Base-by-base conservation (phyloP, 2,329 filamentous ascomycete species). In the Phoma sp. region DNA sequence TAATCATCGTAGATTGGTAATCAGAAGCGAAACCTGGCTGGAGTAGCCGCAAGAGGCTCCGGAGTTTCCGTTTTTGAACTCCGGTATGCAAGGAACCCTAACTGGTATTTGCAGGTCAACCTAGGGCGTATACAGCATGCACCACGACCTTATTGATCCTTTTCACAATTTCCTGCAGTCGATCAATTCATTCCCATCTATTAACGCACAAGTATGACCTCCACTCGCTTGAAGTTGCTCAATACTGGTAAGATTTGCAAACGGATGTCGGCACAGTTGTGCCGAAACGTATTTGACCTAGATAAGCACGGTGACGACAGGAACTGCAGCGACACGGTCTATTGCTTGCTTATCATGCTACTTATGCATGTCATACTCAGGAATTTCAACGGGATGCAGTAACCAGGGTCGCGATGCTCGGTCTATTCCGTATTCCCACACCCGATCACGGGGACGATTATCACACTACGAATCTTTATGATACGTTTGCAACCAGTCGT, bases 1-100 rank as follows among this genome's bases (percentile, higher is more conserved):
- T 42, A 27, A 49, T 41, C 29, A 10, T 49, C n/a, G 29, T n/a
- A 41, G 46, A 41, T 41, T 42, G 46, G 37, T 41, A 42, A 40
- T 40, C 37, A 27, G 22, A 4, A 35, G 37, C 38, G 45, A 30
- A 29, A 22, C 24, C 9, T 29, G 18, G 13, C n/a, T 10, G 43
- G 29, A 18, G 33, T 37, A 29, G 43, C 33, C 23, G 23, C 33
- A 29, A 13, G 39, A 48, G 25, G 25, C 29, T 13, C 29, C 25
- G 38, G 37, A 42, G 37, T 49, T 35, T 42, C 46, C 36, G 27
- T 8, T 49, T 33, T 49, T 14, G 37, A 40, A 42, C 46, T 49
- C 46, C 46, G 46, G 18, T 27, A 49, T 27, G 27, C 22, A 32
- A 14, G 29, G 40, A 30, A 14, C 25, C 25, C 24, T 13, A n/a